Evolutionary conservation across 2,329 filamentous ascomycete genomes (phyloP).

Genomic region (Knufia fluminis): DNA sequence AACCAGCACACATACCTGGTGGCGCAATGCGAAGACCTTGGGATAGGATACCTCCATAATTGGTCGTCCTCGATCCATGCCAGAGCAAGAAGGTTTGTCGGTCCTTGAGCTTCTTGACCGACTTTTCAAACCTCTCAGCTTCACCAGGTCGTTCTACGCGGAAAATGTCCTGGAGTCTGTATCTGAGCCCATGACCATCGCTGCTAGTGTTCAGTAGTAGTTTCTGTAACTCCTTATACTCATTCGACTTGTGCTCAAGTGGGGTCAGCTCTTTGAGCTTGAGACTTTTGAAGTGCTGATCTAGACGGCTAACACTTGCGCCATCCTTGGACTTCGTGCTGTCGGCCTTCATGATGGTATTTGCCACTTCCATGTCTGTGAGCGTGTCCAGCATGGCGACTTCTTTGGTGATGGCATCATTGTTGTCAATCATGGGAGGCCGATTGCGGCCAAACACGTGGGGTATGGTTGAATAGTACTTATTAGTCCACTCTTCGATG

Average conservation of each 20-base stretch:
- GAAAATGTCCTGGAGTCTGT: constrained; percentile 64
- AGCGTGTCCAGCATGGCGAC: constrained; percentile 71
- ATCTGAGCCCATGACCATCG: constrained; percentile 50
- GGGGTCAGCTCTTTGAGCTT: constrained; percentile 68
- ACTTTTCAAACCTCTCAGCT: constrained; percentile 55
- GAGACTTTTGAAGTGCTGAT: constrained; percentile 63
- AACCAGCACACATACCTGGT: constrained; percentile 34
- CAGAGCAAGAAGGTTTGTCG: constrained; percentile 69
- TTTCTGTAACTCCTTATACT: constrained; percentile 55
- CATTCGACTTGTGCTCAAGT: constrained; percentile 48
- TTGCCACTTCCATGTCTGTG: constrained; percentile 70
- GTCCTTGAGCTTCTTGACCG: constrained; percentile 39
- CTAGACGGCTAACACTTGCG: constrained; percentile 52
- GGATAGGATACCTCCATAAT: constrained; percentile 77
- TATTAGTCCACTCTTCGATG: constrained; percentile 59
- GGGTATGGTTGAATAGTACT: constrained; percentile 72
- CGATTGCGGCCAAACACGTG: constrained; percentile 64
- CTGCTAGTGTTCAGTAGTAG: constrained; percentile 63
- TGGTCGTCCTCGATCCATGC: constrained; percentile 77
- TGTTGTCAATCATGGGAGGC: constrained; percentile 50
- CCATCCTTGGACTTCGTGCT: constrained; percentile 43
- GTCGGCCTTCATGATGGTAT: constrained; percentile 68
- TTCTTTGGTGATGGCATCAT: constrained; percentile 58
- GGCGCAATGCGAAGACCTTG: constrained; percentile 86
- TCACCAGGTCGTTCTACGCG: constrained; percentile 73